Evolutionary conservation across 257 asterid genomes (phyloP).

Genomic region (Verbena officinalis): DNA sequence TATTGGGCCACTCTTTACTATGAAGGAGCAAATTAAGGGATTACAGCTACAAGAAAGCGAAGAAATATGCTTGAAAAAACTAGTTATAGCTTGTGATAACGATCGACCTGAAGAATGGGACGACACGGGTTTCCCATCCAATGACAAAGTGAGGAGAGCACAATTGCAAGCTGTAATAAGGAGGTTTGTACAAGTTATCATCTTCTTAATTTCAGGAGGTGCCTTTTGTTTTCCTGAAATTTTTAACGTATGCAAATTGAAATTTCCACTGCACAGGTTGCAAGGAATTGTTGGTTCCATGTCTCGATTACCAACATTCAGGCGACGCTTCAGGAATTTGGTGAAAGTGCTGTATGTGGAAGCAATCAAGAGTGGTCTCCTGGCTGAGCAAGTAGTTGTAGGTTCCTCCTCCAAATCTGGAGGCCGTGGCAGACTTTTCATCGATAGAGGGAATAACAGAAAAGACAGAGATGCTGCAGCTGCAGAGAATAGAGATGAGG

Average conservation of each 20-base stretch:
- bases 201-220: no score
- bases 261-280: constrained; percentile 54
- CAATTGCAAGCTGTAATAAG: constrained; percentile 81
- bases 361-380: constrained; percentile 49
- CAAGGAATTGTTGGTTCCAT: constrained; percentile 79
- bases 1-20: constrained; percentile 68
- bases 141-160: constrained; percentile 73
- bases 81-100: constrained; percentile 56
- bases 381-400: constrained; percentile 20
- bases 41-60: constrained; percentile 59
- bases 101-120: constrained; percentile 87
- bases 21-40: constrained; percentile 82
- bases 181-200: constrained; percentile 47
- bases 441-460: constrained; percentile 33
- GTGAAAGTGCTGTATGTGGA: constrained; percentile 64
- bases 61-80: constrained; percentile 59
- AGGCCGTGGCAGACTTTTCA: constrained; percentile 22
- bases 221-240: no score
- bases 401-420: constrained; percentile 31
- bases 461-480: constrained; percentile 34
- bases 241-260: no score
- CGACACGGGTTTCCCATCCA: constrained; percentile 62
- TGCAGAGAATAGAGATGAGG: constrained; percentile 2
- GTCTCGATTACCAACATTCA: constrained; percentile 79
- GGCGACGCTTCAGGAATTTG: constrained; percentile 69